Conservation (phyloP, 2,329 filamentous ascomycete species). For the Hypoxylon rubiginosum region DNA sequence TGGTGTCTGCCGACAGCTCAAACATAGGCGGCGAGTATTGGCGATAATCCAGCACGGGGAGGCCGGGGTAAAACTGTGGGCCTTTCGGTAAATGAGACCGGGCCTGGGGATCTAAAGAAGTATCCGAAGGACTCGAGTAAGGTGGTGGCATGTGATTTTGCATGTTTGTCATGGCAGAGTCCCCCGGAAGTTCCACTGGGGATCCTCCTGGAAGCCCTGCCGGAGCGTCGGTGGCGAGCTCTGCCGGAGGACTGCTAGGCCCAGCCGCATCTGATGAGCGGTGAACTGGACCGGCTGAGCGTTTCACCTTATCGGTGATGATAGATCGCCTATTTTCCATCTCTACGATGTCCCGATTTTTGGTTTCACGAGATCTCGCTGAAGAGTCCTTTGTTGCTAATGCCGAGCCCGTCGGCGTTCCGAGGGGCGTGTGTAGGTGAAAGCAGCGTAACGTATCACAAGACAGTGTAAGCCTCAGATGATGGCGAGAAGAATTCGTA, state of each 20-base stretch:
- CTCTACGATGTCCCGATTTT: background rate
- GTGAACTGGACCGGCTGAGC: constrained; percentile 37
- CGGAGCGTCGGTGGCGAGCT: constrained; percentile 23
- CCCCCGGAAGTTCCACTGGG: constrained; percentile 24
- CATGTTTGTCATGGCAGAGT: background rate
- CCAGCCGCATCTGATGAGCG: constrained; percentile 33
- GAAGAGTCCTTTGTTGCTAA: constrained; percentile 1
- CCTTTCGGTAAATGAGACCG: constrained; percentile 40
- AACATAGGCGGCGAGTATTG: constrained; percentile 67
- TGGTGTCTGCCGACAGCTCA: constrained; percentile 63
- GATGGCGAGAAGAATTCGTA: background rate
- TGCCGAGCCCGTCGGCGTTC: constrained; percentile 15
- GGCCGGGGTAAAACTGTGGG: constrained; percentile 59
- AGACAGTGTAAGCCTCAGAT: background rate
- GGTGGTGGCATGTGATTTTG: constrained; percentile 43
- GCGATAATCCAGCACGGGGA: constrained; percentile 65
- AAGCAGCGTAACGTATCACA: background rate
- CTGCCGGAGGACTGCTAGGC: constrained; percentile 27
- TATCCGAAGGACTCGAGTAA: constrained; percentile 48
- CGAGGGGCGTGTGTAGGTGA: background rate
- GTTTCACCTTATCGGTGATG: constrained; percentile 35
- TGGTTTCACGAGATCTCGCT: background rate
- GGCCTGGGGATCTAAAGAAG: constrained; percentile 32
- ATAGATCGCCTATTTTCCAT: constrained; percentile 29
- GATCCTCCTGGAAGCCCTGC: constrained; percentile 6